Base-by-base conservation (phyloP, 108 stramenopile genomes). In the Seminavis robusta region DNA sequence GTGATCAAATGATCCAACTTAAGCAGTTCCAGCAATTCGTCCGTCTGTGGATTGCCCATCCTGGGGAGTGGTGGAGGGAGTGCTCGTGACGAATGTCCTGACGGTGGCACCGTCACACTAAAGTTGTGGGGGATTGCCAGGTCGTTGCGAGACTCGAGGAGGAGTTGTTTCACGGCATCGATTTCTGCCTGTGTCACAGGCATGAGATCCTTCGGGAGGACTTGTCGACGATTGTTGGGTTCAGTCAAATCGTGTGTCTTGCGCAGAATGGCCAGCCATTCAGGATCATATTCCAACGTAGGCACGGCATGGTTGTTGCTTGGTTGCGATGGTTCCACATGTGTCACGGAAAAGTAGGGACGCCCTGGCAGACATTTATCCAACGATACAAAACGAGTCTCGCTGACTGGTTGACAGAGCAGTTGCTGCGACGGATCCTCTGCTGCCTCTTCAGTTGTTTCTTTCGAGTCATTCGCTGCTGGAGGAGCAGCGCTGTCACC, bases 321-420 rank as follows among this genome's bases (percentile, higher is more conserved):
- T n/a, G n/a, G n/a, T n/a, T n/a, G n/a, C n/a, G n/a, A n/a, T n/a
- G n/a, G n/a, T n/a, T n/a, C n/a, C 17, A 95, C 32, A 38, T 92
- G 69, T 20, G 94, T 25, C 28, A 99, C 71, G 54, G 96, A 92
- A 3, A 97, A 69, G 54, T 92, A 96, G 2, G 87, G 82, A 24
- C 96, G 76, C 37, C 94, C 64, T 5, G 98, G 99, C 26, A 99
- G 61, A 59, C 95, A 97, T 65, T 99, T 99, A 75, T 99, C 99
- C 19, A 99, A 69, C 16, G 97, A 94, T 33, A 99, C 63, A 67
- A 99, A 99, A 0, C 79, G 77, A 1, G 99, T 99, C 57, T n/a
- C n/a, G n/a, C n/a, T n/a, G n/a, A n/a, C n/a, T n/a, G n/a, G n/a
- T n/a, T n/a, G n/a, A n/a, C n/a, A n/a, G n/a, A n/a, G n/a, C 66